A percentile compares a stretch with the other conserved stretches of the same genome.
phyloP scores from a whole-genome alignment of 768 basidiomycete species.

The Phaeotremella fagi region DNA sequence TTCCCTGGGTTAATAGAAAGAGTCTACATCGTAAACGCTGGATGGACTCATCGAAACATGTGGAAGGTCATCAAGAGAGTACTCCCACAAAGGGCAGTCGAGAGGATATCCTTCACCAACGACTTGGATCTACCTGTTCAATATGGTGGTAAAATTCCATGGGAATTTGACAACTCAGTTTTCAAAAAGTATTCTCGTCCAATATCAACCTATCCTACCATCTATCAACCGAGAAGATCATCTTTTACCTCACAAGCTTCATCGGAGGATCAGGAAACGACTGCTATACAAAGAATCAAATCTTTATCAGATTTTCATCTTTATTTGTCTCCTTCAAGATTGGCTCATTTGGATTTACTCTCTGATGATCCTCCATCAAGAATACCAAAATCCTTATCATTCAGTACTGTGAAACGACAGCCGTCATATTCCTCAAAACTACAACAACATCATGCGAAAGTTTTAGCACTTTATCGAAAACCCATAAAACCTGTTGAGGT shows the following conservation, averaged over 20 bases:
- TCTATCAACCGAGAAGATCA: conserved; percentile 14
- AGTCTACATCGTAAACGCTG: conserved; percentile 44
- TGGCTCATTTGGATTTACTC: conserved; percentile 38
- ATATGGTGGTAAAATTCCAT: conserved; percentile 24
- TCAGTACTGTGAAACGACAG: background rate
- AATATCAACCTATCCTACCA: conserved; percentile 13
- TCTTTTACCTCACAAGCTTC: background rate
- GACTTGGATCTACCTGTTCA: conserved; percentile 11
- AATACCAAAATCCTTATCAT: too few species aligned
- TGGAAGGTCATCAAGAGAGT: conserved; percentile 46
- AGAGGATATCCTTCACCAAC: conserved; percentile 41
- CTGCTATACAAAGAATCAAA: conserved; percentile 31
- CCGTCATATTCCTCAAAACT: conserved; percentile 36
- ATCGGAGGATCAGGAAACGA: conserved; percentile 18
- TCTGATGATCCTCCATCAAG: too few species aligned
- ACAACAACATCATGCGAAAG: conserved; percentile 36
- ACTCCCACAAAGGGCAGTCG: conserved; percentile 41
- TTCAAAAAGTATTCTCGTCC: conserved; percentile 14
- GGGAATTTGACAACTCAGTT: conserved; percentile 27
- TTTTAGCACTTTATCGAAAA: conserved; percentile 12
- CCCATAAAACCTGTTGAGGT: background rate
- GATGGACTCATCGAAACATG: conserved; percentile 42
- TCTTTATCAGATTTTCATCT: conserved; percentile 44
- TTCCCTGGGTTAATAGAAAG: conserved; percentile 44
- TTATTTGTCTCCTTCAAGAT: conserved; percentile 43